Percentiles rank a stretch among this genome's conserved stretches.
These are phyloP conservation scores for Cicer yamashitae DNA, from an alignment of 306 rosid species.

Conservation along the genomic window DNA sequence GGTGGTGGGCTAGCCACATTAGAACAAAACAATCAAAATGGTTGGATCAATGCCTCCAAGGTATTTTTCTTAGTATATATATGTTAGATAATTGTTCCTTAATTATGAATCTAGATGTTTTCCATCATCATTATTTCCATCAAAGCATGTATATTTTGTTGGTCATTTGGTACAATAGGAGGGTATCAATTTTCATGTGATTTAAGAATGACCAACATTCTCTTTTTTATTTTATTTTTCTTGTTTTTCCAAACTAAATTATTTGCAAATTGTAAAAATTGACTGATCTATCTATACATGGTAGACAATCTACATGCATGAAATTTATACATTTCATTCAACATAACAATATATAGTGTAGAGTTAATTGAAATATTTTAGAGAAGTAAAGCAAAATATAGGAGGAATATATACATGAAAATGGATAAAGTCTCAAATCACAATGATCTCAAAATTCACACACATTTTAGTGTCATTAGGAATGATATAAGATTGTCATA, in stretches of 20 bases:
- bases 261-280: constrained; percentile 5
- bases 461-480: constrained; percentile 11
- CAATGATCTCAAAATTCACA: background rate
- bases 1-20: constrained; percentile 99
- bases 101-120: constrained; percentile 18
- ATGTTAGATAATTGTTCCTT: background rate
- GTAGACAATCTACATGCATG: constrained; percentile 20
- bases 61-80: constrained; percentile 47
- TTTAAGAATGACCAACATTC: constrained; percentile 37
- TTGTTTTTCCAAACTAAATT: constrained; percentile 17
- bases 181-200: constrained; percentile 17
- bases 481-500: background rate
- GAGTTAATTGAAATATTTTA: background rate
- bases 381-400: background rate
- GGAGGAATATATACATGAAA: background rate
- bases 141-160: constrained; percentile 30
- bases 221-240: background rate
- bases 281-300: constrained; percentile 23
- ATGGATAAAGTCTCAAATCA: background rate
- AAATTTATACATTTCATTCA: constrained; percentile 18
- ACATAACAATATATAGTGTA: background rate
- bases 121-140: background rate
- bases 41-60: constrained; percentile 90
- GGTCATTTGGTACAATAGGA: constrained; percentile 27
- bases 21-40: constrained; percentile 97